These are phyloP conservation scores for Salix purpurea DNA, from an alignment of 345 rosid species.

Conservation along the genomic window DNA sequence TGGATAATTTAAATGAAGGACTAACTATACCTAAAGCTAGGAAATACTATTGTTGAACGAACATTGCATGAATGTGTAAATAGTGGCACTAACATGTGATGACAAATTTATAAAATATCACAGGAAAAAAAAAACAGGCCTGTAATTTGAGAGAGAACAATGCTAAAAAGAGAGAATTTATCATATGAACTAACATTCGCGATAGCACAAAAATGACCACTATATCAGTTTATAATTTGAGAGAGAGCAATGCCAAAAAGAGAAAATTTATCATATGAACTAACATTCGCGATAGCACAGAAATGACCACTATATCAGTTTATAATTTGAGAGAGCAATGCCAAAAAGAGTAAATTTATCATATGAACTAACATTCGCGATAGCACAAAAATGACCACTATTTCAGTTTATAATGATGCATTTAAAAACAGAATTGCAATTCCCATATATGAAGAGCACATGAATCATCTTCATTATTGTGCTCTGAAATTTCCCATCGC, in stretches of 20 bases:
- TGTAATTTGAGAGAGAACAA: background rate
- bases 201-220: background rate
- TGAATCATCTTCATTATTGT: background rate
- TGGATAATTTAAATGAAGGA: constrained; percentile 15
- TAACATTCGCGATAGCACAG: background rate
- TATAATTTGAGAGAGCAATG: background rate
- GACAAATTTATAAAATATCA: background rate
- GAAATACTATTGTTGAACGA: background rate
- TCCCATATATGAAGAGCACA: background rate
- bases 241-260: background rate
- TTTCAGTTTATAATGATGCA: background rate
- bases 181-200: background rate
- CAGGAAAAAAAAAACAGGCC: background rate
- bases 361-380: background rate
- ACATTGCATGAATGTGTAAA: background rate
- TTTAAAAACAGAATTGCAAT: background rate
- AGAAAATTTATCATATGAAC: background rate
- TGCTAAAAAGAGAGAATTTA: background rate
- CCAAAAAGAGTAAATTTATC: background rate
- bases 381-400: background rate
- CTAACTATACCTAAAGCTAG: constrained; percentile 2
- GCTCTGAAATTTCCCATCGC: background rate
- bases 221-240: background rate
- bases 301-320: background rate
- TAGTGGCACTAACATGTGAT: background rate